Conservation (phyloP, 495 filamentous ascomycete species). For the Ramalina peruviana region DNA sequence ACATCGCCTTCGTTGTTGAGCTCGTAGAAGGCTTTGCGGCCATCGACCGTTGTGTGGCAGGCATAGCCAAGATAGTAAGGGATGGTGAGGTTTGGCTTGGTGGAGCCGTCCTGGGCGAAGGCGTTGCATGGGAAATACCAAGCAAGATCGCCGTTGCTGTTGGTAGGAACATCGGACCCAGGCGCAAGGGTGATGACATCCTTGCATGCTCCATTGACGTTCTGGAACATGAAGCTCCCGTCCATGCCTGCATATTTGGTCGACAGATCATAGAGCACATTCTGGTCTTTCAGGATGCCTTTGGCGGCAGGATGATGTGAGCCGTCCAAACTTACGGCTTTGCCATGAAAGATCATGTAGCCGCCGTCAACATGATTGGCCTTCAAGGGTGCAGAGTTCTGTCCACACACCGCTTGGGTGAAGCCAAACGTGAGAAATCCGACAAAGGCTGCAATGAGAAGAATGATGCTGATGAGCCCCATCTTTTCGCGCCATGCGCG, state of each 20-base stretch:
- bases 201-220: constrained; percentile 97
- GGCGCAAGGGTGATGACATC: constrained; percentile 60
- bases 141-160: constrained; percentile 58
- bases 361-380: constrained; percentile 65
- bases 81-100: constrained; percentile 54
- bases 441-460: constrained; percentile 75
- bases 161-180: constrained; percentile 65
- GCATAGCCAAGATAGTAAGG: constrained; percentile 68
- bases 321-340: constrained; percentile 63
- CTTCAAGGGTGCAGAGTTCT: constrained; percentile 51
- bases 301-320: constrained; percentile 64
- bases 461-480: constrained; percentile 85
- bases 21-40: constrained; percentile 61
- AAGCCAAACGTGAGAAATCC: constrained; percentile 97
- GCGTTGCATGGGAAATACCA: constrained; percentile 95
- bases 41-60: constrained; percentile 66
- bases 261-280: constrained; percentile 76
- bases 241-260: constrained; percentile 73
- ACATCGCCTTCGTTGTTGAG: constrained; percentile 53
- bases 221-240: constrained; percentile 94
- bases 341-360: constrained; percentile 93
- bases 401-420: constrained; percentile 71
- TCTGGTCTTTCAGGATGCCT: constrained; percentile 54
- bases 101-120: constrained; percentile 89
- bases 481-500: constrained; percentile 98